These are phyloP conservation scores for Pilaira anomala DNA, from an alignment of 192 early-diverging fungal species.

Conservation along the genomic window DNA sequence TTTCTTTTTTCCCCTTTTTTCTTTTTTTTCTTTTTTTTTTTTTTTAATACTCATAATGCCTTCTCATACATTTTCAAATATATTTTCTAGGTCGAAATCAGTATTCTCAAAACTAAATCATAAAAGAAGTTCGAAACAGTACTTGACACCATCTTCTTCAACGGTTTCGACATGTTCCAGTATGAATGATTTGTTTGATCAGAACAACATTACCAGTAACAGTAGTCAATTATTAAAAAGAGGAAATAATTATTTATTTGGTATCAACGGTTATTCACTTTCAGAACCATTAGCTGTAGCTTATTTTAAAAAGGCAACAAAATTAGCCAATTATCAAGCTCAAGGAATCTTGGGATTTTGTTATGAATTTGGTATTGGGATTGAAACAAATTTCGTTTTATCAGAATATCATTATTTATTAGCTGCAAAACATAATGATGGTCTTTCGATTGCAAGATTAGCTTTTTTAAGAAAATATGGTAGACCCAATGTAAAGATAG, in stretches of 20 bases:
- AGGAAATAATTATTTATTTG: constrained; percentile 27
- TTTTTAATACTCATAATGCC: background rate
- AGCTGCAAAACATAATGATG: constrained; percentile 58
- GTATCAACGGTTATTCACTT: constrained; percentile 10
- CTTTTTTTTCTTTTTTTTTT: too few species aligned
- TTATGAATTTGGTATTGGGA: constrained; percentile 82
- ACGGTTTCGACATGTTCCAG: too few species aligned
- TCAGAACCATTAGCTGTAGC: constrained; percentile 18
- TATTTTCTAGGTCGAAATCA: background rate
- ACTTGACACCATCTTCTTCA: background rate
- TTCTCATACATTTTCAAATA: background rate
- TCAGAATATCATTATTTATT: constrained; percentile 66
- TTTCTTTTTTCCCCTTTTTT: too few species aligned
- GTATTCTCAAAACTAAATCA: constrained; percentile 9
- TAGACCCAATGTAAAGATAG: constrained; percentile 72
- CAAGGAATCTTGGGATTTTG: constrained; percentile 75
- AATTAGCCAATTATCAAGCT: constrained; percentile 41
- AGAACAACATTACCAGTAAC: background rate
- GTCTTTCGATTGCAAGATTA: constrained; percentile 64
- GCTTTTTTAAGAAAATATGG: constrained; percentile 81
- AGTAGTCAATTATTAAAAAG: constrained; percentile 13
- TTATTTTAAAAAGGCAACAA: constrained; percentile 40
- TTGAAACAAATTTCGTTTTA: constrained; percentile 52
- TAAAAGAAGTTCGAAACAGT: background rate
- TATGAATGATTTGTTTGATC: too few species aligned